phyloP scores from a whole-genome alignment of 352 stramenopile species.

The Globisporangium paddicum region DNA sequence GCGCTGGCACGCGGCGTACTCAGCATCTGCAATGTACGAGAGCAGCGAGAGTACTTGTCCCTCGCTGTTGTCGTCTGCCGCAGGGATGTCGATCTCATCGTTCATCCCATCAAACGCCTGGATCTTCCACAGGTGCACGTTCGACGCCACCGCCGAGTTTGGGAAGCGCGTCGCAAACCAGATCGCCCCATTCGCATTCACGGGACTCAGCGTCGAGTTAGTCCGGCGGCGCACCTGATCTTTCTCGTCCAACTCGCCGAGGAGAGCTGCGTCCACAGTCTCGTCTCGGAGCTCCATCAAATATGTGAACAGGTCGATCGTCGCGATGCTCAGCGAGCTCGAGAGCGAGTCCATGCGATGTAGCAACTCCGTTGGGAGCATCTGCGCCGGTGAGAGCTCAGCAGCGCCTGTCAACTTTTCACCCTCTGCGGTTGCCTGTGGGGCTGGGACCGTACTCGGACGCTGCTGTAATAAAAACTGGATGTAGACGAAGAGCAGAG shows the following conservation, averaged over 20 bases:
- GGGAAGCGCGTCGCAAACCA: conserved; percentile 83
- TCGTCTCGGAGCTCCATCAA: conserved; percentile 67
- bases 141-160: conserved; percentile 66
- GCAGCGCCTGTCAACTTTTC: background rate
- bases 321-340: conserved; percentile 71
- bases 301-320: conserved; percentile 78
- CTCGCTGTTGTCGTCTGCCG: conserved; percentile 54
- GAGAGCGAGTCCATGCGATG: conserved; percentile 80
- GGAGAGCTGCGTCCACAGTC: conserved; percentile 47
- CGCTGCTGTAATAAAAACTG: conserved; percentile 67
- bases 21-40: conserved; percentile 81
- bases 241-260: conserved; percentile 21
- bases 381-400: conserved; percentile 14
- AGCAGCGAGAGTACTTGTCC: conserved; percentile 76
- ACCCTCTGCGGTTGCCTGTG: background rate
- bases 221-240: background rate
- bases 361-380: conserved; percentile 65
- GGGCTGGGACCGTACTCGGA: background rate
- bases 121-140: conserved; percentile 81
- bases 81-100: conserved; percentile 51
- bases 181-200: conserved; percentile 39
- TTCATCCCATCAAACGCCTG: conserved; percentile 49
- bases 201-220: conserved; percentile 18
- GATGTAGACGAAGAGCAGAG: conserved; percentile 69
- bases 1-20: conserved; percentile 74